Base-by-base conservation (phyloP, 192 early-diverging fungal species). In the Haplosporangium gracile region DNA sequence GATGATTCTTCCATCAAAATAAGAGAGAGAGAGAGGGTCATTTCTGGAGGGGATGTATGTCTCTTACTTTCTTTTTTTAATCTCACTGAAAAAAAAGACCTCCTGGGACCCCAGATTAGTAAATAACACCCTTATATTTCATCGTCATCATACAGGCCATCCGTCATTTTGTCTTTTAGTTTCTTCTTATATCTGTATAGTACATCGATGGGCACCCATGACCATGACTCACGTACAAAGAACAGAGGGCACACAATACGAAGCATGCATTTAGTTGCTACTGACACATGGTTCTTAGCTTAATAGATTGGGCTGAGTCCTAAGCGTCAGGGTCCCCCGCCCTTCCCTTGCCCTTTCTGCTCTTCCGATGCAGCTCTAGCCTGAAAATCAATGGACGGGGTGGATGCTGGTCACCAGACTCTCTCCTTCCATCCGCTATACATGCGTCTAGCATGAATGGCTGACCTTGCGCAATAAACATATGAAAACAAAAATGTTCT, bases 51-150 rank as follows among this genome's bases (percentile, higher is more conserved):
- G 18, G 20, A 51, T 18, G 49, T 51, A 51, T n/a, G n/a, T 18
- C 49, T 51, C 49, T 51, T 18, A 18, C 49, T 18, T 0, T 51
- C 49, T 51, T 51, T 51, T 51, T 51, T 51, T 51, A 51, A 22
- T 51, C 16, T 20, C 16, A 0, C 15, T 20, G 0, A 29, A 63
- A 32, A 3, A 10, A 65, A 8, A 65, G 26, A 65, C n/a, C 13
- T 65, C 10, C 60, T 65, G 60, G 60, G 60, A 65, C 60, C 60
- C 29, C 60, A 65, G n/a, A 60, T 60, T 60, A 60, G 55, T 60
- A 26, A 26, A 60, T n/a, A n/a, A 26, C 4, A 0, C 55, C 29
- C 29, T 65, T 18, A 51, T 51, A 51, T 51, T 34, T 13, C 29
- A 63, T 63, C 60, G 32, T 65, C 60, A 65, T 65, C 60, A 32